Percentiles rank a stretch among this genome's conserved stretches.
Conservation (phyloP, 2,329 filamentous ascomycete species). For the Cytospora schulzeri region DNA sequence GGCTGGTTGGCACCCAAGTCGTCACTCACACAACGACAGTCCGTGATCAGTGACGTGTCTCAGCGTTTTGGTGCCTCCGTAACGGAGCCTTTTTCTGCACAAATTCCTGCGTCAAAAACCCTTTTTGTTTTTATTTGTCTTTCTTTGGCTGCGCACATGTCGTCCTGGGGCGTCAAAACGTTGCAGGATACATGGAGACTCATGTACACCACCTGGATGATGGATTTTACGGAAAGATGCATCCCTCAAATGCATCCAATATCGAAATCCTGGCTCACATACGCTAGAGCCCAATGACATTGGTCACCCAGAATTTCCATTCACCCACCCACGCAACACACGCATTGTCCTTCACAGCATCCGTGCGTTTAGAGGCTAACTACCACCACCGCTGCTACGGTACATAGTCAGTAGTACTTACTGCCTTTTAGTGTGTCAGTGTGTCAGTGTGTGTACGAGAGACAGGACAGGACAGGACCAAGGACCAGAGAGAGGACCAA, state of each 20-base stretch:
- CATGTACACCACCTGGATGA: background rate
- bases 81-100: slow-evolving; percentile 9
- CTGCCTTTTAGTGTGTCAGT: too few species aligned
- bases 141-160: background rate
- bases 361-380: background rate
- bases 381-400: background rate
- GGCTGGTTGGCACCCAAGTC: slow-evolving; percentile 2
- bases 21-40: slow-evolving; percentile 15
- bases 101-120: background rate
- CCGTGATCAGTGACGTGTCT: slow-evolving; percentile 21
- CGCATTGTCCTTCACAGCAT: slow-evolving; percentile 4
- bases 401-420: background rate
- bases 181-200: background rate
- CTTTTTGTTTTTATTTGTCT: too few species aligned
- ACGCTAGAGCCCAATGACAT: slow-evolving; percentile 13
- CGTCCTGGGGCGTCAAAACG: slow-evolving; percentile 1
- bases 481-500: slow-evolving; percentile 8
- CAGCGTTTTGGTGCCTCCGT: background rate
- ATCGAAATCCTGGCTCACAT: slow-evolving; percentile 18
- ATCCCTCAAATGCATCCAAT: slow-evolving; percentile 15
- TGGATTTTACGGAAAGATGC: slow-evolving; percentile 16
- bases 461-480: too few species aligned
- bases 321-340: slow-evolving; percentile 6
- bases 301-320: slow-evolving; percentile 2
- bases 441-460: slow-evolving; percentile 1